phyloP scores from a whole-genome alignment of 345 rosid species.

The Jatropha curcas region DNA sequence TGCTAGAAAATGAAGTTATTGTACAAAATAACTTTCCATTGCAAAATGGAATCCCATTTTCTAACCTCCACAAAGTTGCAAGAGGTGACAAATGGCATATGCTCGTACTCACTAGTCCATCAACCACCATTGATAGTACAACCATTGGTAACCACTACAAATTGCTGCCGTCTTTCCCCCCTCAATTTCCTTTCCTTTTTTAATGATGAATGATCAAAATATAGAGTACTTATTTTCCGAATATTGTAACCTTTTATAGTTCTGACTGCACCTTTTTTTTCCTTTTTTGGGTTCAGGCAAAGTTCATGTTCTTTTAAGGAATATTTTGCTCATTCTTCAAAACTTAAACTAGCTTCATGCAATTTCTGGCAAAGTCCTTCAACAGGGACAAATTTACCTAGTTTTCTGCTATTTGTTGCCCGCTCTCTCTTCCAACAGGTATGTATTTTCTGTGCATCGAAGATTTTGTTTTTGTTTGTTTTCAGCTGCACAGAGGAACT shows the following conservation, averaged over 20 bases:
- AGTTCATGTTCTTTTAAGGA: conserved; percentile 53
- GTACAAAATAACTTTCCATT: not conserved
- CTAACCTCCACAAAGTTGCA: not conserved
- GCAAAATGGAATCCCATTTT: not conserved
- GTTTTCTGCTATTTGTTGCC: conserved; percentile 54
- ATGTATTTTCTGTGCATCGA: conserved; percentile 13
- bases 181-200: no score
- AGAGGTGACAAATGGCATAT: not conserved
- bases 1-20: not conserved
- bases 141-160: not conserved
- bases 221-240: no score
- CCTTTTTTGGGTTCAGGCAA: conserved; percentile 41
- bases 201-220: no score
- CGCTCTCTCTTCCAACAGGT: conserved; percentile 74
- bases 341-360: conserved; percentile 55
- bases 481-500: not conserved
- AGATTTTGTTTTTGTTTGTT: not conserved
- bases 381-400: conserved; percentile 33
- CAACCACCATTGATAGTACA: not conserved
- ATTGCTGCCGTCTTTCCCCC: not conserved
- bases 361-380: conserved; percentile 55
- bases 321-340: conserved; percentile 44
- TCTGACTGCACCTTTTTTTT: not conserved
- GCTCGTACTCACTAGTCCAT: not conserved
- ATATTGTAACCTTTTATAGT: not conserved